Percentiles rank a stretch among this genome's conserved stretches.
These are phyloP conservation scores for Fraxinus latifolia DNA, from an alignment of 305 asterid species.

Conservation along the genomic window DNA sequence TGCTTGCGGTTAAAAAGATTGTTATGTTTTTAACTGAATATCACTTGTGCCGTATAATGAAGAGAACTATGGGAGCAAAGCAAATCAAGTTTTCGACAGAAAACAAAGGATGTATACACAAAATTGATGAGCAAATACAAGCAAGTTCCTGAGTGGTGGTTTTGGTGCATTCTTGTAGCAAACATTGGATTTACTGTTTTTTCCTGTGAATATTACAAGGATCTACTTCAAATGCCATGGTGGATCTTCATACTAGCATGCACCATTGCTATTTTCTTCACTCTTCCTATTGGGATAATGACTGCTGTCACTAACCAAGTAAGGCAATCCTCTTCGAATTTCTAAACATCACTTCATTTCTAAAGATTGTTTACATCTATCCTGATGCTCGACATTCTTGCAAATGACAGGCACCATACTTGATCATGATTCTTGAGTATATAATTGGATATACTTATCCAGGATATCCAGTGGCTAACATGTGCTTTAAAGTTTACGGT, in stretches of 20 bases:
- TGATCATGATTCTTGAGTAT: conserved; percentile 83
- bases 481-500: conserved; percentile 93
- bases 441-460: conserved; percentile 82
- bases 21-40: neutral
- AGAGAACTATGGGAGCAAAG: conserved; percentile 90
- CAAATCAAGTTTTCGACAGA: conserved; percentile 60
- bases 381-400: neutral
- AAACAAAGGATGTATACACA: conserved; percentile 70
- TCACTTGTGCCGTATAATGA: conserved; percentile 10
- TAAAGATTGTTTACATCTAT: neutral
- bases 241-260: conserved; percentile 88
- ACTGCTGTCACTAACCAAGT: conserved; percentile 89
- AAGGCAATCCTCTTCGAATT: neutral
- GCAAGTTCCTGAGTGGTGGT: conserved; percentile 97
- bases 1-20: neutral
- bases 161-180: conserved; percentile 68
- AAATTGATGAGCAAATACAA: conserved; percentile 69
- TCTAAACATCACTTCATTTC: neutral
- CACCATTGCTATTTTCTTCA: conserved; percentile 67
- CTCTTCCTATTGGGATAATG: conserved; percentile 79
- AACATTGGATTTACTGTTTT: conserved; percentile 59
- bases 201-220: conserved; percentile 74
- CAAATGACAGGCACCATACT: conserved; percentile 57
- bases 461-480: conserved; percentile 88
- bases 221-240: conserved; percentile 89